Base-by-base conservation (phyloP, 495 filamentous ascomycete species). In the Xeromyces bisporus region DNA sequence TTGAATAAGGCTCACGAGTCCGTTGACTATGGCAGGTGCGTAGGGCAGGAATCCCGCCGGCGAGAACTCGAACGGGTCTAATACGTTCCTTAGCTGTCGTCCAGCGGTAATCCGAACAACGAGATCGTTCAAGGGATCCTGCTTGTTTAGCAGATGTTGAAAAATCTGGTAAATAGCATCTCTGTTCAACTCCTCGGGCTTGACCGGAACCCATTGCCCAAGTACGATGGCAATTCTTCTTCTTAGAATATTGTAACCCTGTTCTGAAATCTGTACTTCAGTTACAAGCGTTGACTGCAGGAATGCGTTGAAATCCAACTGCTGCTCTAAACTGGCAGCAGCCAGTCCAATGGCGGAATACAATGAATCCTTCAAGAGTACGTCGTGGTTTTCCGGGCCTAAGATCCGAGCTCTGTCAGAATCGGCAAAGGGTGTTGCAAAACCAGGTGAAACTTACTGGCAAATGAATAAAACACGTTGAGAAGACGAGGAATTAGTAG, bases 61-160 rank as follows among this genome's bases (percentile, higher is more conserved):
- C 2, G 62, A 57, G 43, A 93, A 93, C n/a, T 79, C 77, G 47
- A 79, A 85, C 3, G 85, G 78, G 27, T 89, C 73, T n/a, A 80
- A 66, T 16, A 91, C 64, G 18, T 63, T 58, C 46, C 75, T 77
- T 15, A 97, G 67, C 43, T 91, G 80, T 33, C 81, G 68, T 7
- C 83, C 89, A 3, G 89, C 80, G 0, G 87, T 93, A 23, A 94
- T 73, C 8, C 85, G 77, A 18, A 97, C 89, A 4, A 94, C 83
- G 26, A 82, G 65, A 45, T 97, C 89, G 44, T 97, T 97, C 38
- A 74, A 59, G 1, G 67, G 56, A 46, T 93, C 84, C 8, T 69
- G 59, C 14, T 68, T 67, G 44, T 83, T 73, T 9, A 96, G 64
- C n/a, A 97, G 58, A 51, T 92, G 77, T 39, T 80, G 74, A 55